Evolutionary conservation across 768 basidiomycete genomes (phyloP).

Genomic region (Daedaleopsis sinensis): DNA sequence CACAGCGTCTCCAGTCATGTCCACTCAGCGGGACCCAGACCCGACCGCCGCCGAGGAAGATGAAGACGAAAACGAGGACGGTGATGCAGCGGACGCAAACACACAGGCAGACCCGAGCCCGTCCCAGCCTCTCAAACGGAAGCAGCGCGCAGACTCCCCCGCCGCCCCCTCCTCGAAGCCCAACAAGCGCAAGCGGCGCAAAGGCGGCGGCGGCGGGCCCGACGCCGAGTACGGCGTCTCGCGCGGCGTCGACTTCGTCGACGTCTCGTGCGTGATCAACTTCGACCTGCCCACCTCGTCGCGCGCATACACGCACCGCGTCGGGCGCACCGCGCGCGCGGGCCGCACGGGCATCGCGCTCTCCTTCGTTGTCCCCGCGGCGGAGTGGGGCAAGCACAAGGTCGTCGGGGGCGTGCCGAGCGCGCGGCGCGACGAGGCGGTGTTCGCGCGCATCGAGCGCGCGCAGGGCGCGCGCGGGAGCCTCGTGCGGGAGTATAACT

Average conservation of each 20-base stretch:
- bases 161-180: conserved; percentile 38
- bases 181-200: conserved; percentile 56
- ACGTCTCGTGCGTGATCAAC: conserved; percentile 96
- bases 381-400: conserved; percentile 74
- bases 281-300: conserved; percentile 94
- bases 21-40: conserved; percentile 50
- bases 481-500: conserved; percentile 84
- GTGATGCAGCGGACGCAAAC: too few relatives aligned
- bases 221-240: conserved; percentile 92
- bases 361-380: conserved; percentile 79
- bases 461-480: conserved; percentile 64
- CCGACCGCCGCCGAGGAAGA: conserved; percentile 1
- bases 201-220: conserved; percentile 20
- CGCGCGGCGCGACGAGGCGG: conserved; percentile 73
- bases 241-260: conserved; percentile 95
- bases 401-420: conserved; percentile 70
- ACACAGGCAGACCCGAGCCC: conserved; percentile 19
- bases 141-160: conserved; percentile 48
- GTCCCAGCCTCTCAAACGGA: conserved; percentile 54
- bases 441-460: conserved; percentile 76
- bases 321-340: conserved; percentile 95
- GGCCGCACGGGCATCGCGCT: conserved; percentile 91
- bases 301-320: conserved; percentile 90
- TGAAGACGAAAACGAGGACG: background rate
- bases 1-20: conserved; percentile 48